These are phyloP conservation scores for Cryptococcus hybrid DNA, from an alignment of 1,284 basidiomycete species.

Conservation along the genomic window DNA sequence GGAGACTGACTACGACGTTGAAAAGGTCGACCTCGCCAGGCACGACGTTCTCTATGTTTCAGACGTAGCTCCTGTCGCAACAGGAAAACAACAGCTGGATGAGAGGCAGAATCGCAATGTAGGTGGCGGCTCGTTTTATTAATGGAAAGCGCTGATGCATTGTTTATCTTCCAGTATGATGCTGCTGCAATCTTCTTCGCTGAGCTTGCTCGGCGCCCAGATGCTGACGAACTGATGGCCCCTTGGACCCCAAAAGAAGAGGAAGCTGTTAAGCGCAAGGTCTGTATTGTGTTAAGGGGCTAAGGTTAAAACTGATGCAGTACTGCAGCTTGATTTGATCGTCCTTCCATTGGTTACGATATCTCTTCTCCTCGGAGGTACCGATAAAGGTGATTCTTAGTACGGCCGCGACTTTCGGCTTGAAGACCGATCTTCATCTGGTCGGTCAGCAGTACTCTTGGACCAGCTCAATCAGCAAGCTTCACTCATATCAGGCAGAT, in stretches of 20 bases:
- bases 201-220: constrained; percentile 15
- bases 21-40: no score
- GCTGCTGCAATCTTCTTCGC: constrained; percentile 22
- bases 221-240: constrained; percentile 21
- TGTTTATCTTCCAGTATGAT: constrained; percentile 4
- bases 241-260: constrained; percentile 25
- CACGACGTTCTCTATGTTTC: no score
- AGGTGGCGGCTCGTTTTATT: no score
- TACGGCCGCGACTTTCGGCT: constrained; percentile 21
- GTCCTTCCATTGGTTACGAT: constrained; percentile 8
- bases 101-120: no score
- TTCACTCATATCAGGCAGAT: constrained; percentile 19
- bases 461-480: constrained; percentile 15
- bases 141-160: no score
- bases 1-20: no score
- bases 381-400: constrained; percentile 31
- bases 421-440: constrained; percentile 17
- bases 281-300: neutral
- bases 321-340: neutral
- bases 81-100: no score
- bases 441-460: constrained; percentile 29
- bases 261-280: constrained; percentile 18
- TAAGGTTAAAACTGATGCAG: neutral
- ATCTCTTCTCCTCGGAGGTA: constrained; percentile 9
- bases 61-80: no score